A percentile compares a stretch with the other conserved stretches of the same genome.
Evolutionary conservation across 2,329 filamentous ascomycete species (phyloP).

Genomic region (Pyricularia sp.): DNA sequence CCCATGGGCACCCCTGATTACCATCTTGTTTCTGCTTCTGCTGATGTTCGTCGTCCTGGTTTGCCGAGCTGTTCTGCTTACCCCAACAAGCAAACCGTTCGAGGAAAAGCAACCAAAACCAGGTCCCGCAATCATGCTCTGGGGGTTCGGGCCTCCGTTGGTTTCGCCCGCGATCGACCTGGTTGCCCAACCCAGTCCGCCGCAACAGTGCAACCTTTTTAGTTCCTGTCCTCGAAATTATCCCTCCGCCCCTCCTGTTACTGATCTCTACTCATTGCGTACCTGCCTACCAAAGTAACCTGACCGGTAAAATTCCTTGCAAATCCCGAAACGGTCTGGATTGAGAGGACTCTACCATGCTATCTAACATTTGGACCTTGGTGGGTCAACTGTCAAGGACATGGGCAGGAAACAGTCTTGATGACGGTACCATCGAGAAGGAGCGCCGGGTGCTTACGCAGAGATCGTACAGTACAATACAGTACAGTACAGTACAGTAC

Average conservation of each 20-base stretch:
- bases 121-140: background rate
- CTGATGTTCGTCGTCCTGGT: slow-evolving; percentile 1
- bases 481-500: no score
- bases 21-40: slow-evolving; percentile 4
- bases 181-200: background rate
- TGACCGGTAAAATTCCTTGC: background rate
- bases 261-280: background rate
- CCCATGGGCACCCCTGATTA: background rate
- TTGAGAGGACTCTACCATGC: background rate
- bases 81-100: slow-evolving; percentile 1
- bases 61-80: background rate
- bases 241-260: background rate
- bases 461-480: no score
- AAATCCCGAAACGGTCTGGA: background rate
- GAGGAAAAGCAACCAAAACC: background rate
- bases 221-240: no score
- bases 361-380: background rate
- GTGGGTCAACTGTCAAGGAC: background rate
- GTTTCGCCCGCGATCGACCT: slow-evolving; percentile 1
- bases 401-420: background rate
- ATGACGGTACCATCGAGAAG: background rate
- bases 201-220: background rate
- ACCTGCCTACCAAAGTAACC: background rate
- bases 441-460: background rate
- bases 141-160: background rate